phyloP scores from a whole-genome alignment of 257 asterid species.

The Solanum acaule region DNA sequence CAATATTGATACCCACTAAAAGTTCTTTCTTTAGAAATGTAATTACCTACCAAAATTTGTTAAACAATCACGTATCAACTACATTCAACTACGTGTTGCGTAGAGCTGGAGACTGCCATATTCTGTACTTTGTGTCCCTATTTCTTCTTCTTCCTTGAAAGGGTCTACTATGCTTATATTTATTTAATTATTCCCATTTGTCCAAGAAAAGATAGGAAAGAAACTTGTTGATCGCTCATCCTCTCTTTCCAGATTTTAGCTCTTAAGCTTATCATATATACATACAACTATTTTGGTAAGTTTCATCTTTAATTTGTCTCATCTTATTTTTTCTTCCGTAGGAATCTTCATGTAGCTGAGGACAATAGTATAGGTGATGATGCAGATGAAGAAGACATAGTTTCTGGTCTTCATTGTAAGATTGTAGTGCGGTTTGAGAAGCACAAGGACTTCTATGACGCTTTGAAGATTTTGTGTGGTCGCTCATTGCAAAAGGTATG shows the following conservation, averaged over 20 bases:
- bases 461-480: constrained; percentile 74
- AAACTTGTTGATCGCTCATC: neutral
- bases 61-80: neutral
- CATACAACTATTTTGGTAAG: neutral
- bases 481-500: constrained; percentile 80
- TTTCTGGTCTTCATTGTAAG: constrained; percentile 89
- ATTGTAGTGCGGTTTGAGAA: constrained; percentile 71
- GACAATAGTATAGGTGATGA: constrained; percentile 56
- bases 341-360: constrained; percentile 93
- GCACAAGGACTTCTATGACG: constrained; percentile 55
- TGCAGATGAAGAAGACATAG: constrained; percentile 51
- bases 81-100: neutral
- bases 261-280: neutral
- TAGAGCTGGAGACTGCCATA: neutral
- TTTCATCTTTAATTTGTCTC: neutral
- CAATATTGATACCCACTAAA: neutral
- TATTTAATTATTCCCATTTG: neutral
- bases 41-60: neutral
- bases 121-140: neutral
- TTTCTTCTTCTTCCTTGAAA: neutral
- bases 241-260: neutral
- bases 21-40: neutral
- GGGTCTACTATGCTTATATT: neutral
- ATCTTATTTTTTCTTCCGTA: constrained; percentile 16
- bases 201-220: neutral